phyloP scores from a whole-genome alignment of 495 filamentous ascomycete genomes.

The Tuber aestivum region DNA sequence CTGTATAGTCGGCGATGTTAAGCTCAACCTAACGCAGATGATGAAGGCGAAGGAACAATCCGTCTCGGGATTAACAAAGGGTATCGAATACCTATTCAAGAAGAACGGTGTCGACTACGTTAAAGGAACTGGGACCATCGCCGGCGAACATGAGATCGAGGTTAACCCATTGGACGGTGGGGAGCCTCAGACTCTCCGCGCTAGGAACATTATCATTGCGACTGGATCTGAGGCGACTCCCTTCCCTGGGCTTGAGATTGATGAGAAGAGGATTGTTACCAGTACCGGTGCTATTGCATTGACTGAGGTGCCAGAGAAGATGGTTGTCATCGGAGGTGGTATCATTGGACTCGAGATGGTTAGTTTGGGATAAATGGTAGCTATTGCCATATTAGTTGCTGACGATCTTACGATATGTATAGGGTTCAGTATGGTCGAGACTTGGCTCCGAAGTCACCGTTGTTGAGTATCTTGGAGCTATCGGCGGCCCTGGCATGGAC shows the following conservation, averaged over 20 bases:
- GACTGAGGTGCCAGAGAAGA: conserved; percentile 86
- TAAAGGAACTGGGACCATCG: conserved; percentile 82
- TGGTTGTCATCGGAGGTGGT: conserved; percentile 96
- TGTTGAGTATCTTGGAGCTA: conserved; percentile 91
- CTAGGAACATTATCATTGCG: conserved; percentile 96
- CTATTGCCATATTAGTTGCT: neutral
- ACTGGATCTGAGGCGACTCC: conserved; percentile 91
- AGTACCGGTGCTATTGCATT: conserved; percentile 91
- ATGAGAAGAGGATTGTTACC: conserved; percentile 94
- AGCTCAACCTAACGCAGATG: conserved; percentile 88
- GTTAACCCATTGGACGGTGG: conserved; percentile 85
- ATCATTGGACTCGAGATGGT: conserved; percentile 99
- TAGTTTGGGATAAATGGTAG: conserved; percentile 28
- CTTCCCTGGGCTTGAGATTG: conserved; percentile 90
- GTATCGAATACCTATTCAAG: conserved; percentile 95
- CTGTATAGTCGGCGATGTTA: conserved; percentile 72
- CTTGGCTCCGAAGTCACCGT: conserved; percentile 92
- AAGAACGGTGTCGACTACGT: conserved; percentile 97
- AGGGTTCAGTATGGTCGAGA: conserved; percentile 93
- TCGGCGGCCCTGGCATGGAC: conserved; percentile 97
- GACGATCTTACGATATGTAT: conserved; percentile 33
- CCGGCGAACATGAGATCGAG: conserved; percentile 84
- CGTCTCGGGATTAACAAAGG: conserved; percentile 85
- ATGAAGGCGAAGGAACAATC: conserved; percentile 97
- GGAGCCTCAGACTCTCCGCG: conserved; percentile 67